Conservation (phyloP, 2,329 filamentous ascomycete species). For the Ascochyta rabiei region DNA sequence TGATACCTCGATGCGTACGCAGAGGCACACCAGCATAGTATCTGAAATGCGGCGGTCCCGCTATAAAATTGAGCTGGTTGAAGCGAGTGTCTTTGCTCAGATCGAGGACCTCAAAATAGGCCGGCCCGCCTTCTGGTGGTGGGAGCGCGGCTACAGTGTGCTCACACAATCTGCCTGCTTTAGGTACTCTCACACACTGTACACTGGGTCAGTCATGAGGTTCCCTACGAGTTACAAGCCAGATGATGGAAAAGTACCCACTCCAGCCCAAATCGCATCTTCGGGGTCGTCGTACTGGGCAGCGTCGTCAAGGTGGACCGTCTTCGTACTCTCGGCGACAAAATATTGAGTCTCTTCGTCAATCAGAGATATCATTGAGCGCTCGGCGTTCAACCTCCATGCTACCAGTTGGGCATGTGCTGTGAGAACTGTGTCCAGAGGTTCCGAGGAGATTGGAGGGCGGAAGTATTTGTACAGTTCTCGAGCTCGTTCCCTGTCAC, state of each 20-base stretch:
- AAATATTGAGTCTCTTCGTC: constrained; percentile 57
- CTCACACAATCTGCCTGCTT: constrained; percentile 44
- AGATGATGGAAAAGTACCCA: background rate
- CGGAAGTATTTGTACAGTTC: constrained; percentile 40
- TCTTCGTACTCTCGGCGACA: constrained; percentile 57
- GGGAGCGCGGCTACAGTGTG: constrained; percentile 32
- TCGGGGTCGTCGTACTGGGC: constrained; percentile 38
- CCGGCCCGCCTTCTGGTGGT: constrained; percentile 33
- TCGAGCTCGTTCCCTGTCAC: constrained; percentile 22
- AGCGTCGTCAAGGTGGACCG: constrained; percentile 46
- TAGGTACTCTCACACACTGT: constrained; percentile 41
- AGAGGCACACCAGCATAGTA: constrained; percentile 46
- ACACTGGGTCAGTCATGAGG: background rate
- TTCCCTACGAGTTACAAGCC: too few species aligned
- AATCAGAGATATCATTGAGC: constrained; percentile 53
- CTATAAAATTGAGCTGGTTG: constrained; percentile 38
- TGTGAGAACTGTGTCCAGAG: constrained; percentile 42
- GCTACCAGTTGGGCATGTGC: constrained; percentile 47
- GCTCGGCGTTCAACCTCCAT: constrained; percentile 43
- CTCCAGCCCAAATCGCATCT: constrained; percentile 46
- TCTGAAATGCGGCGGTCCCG: constrained; percentile 32
- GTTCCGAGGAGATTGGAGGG: constrained; percentile 16
- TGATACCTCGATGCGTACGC: constrained; percentile 36
- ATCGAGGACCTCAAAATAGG: constrained; percentile 50
- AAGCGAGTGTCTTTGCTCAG: constrained; percentile 42